Conservation (phyloP, 441 rosid genomes). For the Lagerstroemia fauriei region DNA sequence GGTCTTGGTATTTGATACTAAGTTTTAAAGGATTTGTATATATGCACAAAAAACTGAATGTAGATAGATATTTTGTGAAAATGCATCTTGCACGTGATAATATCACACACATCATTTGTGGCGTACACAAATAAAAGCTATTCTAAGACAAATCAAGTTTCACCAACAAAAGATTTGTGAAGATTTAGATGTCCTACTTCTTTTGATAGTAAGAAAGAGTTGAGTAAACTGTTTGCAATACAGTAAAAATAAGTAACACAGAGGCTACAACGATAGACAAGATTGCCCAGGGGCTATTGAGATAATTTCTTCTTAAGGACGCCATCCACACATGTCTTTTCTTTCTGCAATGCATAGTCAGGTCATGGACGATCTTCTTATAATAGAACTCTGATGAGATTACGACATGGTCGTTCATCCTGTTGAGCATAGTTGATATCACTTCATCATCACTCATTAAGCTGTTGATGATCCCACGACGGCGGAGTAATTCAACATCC, state of each 20-base stretch:
- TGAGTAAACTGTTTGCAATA: neutral
- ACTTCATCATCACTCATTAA: conserved; percentile 17
- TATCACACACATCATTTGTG: too few relatives aligned
- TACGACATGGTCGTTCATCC: conserved; percentile 3
- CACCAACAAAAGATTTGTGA: too few relatives aligned
- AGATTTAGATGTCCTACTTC: too few relatives aligned
- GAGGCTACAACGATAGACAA: neutral
- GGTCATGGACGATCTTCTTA: neutral
- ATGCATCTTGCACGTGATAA: too few relatives aligned
- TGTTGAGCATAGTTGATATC: conserved; percentile 13
- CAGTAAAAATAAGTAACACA: neutral
- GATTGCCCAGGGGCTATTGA: conserved; percentile 14
- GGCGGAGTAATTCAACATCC: conserved; percentile 26
- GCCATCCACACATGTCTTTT: conserved; percentile 13
- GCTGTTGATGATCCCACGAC: conserved; percentile 3
- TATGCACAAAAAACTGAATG: too few relatives aligned
- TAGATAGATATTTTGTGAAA: too few relatives aligned
- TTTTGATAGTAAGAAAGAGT: neutral
- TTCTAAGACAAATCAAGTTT: too few relatives aligned
- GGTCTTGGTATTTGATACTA: too few relatives aligned
- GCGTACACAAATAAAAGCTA: too few relatives aligned
- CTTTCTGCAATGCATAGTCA: conserved; percentile 4
- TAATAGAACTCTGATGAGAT: neutral
- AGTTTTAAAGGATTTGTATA: too few relatives aligned
- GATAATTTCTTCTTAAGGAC: conserved; percentile 19